Conservation (phyloP, 306 rosid species). For the Lupinus albus region DNA sequence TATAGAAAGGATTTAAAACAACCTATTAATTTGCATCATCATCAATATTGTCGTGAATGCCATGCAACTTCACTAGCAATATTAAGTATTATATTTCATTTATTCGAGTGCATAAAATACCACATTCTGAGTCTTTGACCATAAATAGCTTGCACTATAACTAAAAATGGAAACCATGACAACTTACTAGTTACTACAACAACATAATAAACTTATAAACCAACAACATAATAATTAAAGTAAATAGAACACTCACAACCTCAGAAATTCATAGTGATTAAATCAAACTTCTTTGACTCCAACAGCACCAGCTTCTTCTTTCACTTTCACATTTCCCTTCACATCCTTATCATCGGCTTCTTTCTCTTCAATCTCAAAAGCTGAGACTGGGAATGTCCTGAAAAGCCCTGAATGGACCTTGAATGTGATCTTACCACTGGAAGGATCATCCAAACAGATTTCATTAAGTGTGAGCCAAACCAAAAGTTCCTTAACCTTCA, state of each 20-base stretch:
- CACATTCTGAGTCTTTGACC: not conserved
- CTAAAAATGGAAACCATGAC: conserved; percentile 12
- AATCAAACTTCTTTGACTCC: conserved; percentile 50
- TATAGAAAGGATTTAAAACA: not conserved
- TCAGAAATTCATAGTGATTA: not conserved
- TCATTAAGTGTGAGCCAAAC: conserved; percentile 73
- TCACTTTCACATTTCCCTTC: conserved; percentile 42
- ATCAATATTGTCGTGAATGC: not conserved
- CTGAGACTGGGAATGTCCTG: conserved; percentile 66
- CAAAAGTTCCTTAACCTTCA: conserved; percentile 81
- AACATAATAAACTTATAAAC: not conserved
- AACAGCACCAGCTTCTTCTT: conserved; percentile 41
- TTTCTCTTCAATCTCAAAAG: conserved; percentile 62
- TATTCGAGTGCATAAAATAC: not conserved
- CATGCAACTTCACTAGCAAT: not conserved
- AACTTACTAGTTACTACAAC: not conserved
- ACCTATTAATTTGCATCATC: not conserved
- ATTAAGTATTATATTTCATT: not conserved
- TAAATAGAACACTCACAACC: not conserved
- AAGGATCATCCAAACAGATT: conserved; percentile 68
- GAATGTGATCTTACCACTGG: conserved; percentile 73
- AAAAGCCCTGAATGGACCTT: conserved; percentile 59
- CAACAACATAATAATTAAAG: not conserved
- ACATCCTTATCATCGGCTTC: conserved; percentile 21
- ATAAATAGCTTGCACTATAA: conserved; percentile 10